These are phyloP conservation scores for Chlorella sp. DNA, from an alignment of 139 green algal genomes.

Conservation along the genomic window DNA sequence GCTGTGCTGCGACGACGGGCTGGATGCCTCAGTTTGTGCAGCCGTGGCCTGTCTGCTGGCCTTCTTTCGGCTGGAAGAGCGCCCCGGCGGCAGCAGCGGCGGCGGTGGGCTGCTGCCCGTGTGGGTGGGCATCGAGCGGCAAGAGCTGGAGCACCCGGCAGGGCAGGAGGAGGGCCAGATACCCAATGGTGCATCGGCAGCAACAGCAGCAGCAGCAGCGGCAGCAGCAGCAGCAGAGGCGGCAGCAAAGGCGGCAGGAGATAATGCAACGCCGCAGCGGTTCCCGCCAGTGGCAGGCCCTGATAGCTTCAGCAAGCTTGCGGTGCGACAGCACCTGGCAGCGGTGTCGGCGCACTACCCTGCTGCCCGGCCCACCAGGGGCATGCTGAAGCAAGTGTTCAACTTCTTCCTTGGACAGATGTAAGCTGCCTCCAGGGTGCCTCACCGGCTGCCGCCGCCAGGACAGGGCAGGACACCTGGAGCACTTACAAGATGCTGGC, in stretches of 20 bases:
- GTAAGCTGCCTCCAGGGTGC: too few species aligned
- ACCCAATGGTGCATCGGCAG: neutral
- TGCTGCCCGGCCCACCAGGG: constrained; percentile 55
- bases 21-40: constrained; percentile 66
- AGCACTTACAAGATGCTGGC: too few species aligned
- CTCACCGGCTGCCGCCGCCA: too few species aligned
- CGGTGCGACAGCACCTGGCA: constrained; percentile 65
- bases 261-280: too few species aligned
- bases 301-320: constrained; percentile 57
- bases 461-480: too few species aligned
- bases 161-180: too few species aligned
- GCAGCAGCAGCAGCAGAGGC: neutral
- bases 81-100: neutral
- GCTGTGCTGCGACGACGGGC: constrained; percentile 29
- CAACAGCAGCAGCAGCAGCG: neutral
- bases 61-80: constrained; percentile 48
- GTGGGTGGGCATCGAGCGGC: neutral
- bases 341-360: constrained; percentile 64
- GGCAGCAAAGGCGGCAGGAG: neutral
- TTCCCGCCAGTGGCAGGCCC: neutral
- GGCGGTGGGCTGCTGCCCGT: neutral
- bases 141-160: too few species aligned
- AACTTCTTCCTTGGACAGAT: constrained; percentile 69
- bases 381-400: constrained; percentile 81
- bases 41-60: constrained; percentile 69